A percentile compares a stretch with the other conserved stretches of the same genome.
Evolutionary conservation across 805 yeast species (phyloP).

Genomic region (Kazachstania kunashirensis): DNA sequence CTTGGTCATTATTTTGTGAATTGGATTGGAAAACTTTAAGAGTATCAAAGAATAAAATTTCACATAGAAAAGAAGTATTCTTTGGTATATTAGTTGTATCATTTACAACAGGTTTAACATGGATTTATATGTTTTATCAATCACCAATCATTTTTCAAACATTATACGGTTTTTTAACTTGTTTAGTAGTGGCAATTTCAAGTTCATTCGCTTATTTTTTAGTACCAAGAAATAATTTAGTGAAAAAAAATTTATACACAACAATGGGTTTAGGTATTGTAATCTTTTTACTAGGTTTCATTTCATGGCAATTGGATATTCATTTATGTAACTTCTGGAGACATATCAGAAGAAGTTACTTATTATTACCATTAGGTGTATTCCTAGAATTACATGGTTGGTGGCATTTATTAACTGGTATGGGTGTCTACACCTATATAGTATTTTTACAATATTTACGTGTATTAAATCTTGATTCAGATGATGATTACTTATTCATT

Average conservation of each 20-base stretch:
- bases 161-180: conserved; percentile 71
- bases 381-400: conserved; percentile 89
- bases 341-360: conserved; percentile 48
- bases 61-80: conserved; percentile 15
- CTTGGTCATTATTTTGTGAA: conserved; percentile 71
- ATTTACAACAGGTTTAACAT: conserved; percentile 56
- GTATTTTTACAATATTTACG: conserved; percentile 70
- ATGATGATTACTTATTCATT: conserved; percentile 44
- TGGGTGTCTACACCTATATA: conserved; percentile 79
- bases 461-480: conserved; percentile 50
- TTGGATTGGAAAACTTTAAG: conserved; percentile 27
- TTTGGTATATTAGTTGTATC: conserved; percentile 40
- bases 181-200: conserved; percentile 58
- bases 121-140: conserved; percentile 58
- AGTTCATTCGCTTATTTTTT: conserved; percentile 35
- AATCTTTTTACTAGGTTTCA: conserved; percentile 63
- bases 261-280: conserved; percentile 52
- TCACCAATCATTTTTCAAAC: conserved; percentile 86
- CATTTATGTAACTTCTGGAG: conserved; percentile 60
- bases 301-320: conserved; percentile 84
- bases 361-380: conserved; percentile 73
- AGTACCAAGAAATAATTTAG: conserved; percentile 31
- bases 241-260: conserved; percentile 40
- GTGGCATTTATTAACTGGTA: conserved; percentile 90
- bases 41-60: conserved; percentile 2